phyloP scores from a whole-genome alignment of 2,329 filamentous ascomycete species.

The Phyllosticta citribraziliensis region DNA sequence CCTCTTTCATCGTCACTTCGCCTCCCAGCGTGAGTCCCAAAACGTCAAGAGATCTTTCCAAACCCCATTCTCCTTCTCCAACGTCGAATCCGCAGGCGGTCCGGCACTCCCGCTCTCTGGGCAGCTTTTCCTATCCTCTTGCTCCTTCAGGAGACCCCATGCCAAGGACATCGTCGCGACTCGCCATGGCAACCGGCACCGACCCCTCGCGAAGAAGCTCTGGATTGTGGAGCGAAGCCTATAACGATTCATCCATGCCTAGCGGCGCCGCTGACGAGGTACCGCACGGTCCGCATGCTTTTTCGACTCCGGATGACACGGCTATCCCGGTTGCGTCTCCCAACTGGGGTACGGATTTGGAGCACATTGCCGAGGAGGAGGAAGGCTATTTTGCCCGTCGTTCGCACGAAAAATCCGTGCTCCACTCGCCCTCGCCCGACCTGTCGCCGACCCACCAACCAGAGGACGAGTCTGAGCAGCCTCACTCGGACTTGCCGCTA shows the following conservation, averaged over 20 bases:
- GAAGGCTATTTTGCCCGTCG: conserved; percentile 17
- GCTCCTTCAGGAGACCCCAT: conserved; percentile 13
- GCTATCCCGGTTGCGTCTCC: conserved; percentile 30
- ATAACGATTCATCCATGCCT: conserved; percentile 11
- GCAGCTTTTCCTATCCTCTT: conserved; percentile 47
- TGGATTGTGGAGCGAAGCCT: conserved; percentile 23
- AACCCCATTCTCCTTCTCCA: conserved; percentile 9
- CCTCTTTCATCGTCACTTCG: neutral
- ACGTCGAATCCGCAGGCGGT: conserved; percentile 15
- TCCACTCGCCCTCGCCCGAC: conserved; percentile 8
- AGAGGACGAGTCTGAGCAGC: neutral
- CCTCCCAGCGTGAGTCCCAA: conserved; percentile 15
- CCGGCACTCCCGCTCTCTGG: conserved; percentile 29
- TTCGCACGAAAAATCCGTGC: conserved; percentile 18
- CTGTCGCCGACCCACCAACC: conserved; percentile 9
- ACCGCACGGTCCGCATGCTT: conserved; percentile 26
- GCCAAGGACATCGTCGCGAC: conserved; percentile 29
- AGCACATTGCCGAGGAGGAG: conserved; percentile 26
- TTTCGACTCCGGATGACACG: conserved; percentile 33
- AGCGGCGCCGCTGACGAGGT: conserved; percentile 18
- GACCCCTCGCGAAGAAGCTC: conserved; percentile 18
- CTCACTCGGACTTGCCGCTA: conserved; percentile 3
- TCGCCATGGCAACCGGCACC: conserved; percentile 12
- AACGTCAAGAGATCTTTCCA: neutral
- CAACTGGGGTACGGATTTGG: conserved; percentile 30